phyloP scores from a whole-genome alignment of 163 green algal genomes.

The Volvox carteri region DNA sequence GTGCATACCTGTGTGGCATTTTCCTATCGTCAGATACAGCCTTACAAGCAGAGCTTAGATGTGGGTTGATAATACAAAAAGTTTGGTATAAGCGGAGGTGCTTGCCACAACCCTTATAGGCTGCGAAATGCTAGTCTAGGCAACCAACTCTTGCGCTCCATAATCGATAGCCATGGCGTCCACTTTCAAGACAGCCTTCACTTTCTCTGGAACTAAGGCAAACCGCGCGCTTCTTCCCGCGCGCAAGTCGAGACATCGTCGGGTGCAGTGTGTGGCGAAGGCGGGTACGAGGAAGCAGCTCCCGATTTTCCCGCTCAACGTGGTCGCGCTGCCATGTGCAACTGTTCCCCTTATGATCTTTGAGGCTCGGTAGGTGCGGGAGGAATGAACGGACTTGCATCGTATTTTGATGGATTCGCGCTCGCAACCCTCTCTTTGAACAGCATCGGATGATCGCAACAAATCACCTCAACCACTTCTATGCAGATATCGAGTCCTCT shows the following conservation, averaged over 20 bases:
- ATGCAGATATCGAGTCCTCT: conserved; percentile 90
- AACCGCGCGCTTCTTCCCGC: background rate
- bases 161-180: conserved; percentile 7
- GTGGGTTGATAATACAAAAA: conserved; percentile 16
- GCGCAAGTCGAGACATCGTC: background rate
- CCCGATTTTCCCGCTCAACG: conserved; percentile 88
- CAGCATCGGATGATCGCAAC: too few relatives aligned
- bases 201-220: background rate
- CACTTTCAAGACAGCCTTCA: background rate
- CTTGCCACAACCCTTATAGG: too few relatives aligned
- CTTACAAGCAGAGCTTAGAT: too few relatives aligned
- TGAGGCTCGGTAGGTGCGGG: conserved; percentile 72
- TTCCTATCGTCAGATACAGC: too few relatives aligned
- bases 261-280: background rate
- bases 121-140: conserved; percentile 12
- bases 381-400: background rate
- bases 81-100: too few relatives aligned
- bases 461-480: too few relatives aligned
- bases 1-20: too few relatives aligned
- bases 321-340: conserved; percentile 83
- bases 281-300: conserved; percentile 61
- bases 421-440: background rate
- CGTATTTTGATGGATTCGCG: background rate
- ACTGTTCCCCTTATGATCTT: conserved; percentile 90
- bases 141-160: background rate